Conservation (phyloP, 2,329 filamentous ascomycete species). For the Dactylonectria macrodidyma region DNA sequence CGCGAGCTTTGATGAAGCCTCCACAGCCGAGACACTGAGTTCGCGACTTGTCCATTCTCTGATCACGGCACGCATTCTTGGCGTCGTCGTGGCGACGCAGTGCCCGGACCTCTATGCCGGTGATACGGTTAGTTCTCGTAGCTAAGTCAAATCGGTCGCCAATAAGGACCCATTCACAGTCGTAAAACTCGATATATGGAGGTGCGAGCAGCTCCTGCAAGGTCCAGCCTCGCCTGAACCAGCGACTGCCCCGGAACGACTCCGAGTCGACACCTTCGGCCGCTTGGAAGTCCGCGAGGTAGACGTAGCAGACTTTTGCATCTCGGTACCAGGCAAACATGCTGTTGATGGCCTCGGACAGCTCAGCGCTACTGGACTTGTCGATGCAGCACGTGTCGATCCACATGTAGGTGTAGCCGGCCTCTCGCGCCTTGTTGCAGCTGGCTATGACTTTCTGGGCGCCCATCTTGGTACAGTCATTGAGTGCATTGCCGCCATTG, state of each 20-base stretch:
- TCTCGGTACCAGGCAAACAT: conserved; percentile 10
- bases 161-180: not conserved
- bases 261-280: not conserved
- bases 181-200: not conserved
- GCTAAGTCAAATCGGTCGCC: not conserved
- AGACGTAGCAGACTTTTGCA: conserved; percentile 3
- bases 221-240: not conserved
- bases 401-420: not conserved
- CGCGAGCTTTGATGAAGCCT: not conserved
- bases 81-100: not conserved
- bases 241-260: not conserved
- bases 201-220: conserved; percentile 1
- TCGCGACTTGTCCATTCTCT: not conserved
- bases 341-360: conserved; percentile 9
- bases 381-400: conserved; percentile 11
- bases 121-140: not conserved
- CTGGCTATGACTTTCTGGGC: not conserved
- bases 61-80: not conserved
- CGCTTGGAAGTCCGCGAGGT: not conserved
- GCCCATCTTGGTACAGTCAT: not conserved
- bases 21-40: not conserved
- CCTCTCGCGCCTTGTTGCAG: not conserved
- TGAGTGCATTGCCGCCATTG: not conserved
- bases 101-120: not conserved
- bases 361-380: conserved; percentile 9